Percentiles rank a stretch among this genome's conserved stretches.
These are phyloP conservation scores for Xylaria venustula DNA, from an alignment of 495 filamentous ascomycete species.

Conservation along the genomic window DNA sequence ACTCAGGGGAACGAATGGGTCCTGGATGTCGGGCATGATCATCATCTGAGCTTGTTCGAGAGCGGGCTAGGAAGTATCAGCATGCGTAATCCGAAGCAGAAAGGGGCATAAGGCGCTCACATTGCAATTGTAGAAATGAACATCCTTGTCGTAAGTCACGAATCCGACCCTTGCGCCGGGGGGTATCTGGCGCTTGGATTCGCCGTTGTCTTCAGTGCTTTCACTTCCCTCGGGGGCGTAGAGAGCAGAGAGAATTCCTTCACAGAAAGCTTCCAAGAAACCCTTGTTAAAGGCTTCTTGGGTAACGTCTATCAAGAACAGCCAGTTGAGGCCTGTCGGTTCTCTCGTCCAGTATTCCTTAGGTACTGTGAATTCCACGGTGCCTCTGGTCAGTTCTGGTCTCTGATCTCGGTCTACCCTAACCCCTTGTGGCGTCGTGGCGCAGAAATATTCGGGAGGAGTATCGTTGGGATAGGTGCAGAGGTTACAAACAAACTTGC, in stretches of 20 bases:
- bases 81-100: neutral
- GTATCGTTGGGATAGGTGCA: slow-evolving; percentile 98
- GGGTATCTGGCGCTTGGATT: slow-evolving; percentile 63
- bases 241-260: slow-evolving; percentile 79
- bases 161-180: slow-evolving; percentile 86
- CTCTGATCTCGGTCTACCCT: slow-evolving; percentile 86
- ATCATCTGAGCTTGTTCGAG: slow-evolving; percentile 95
- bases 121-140: slow-evolving; percentile 96
- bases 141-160: slow-evolving; percentile 90
- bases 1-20: slow-evolving; percentile 91
- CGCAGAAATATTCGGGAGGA: slow-evolving; percentile 85
- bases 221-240: slow-evolving; percentile 63
- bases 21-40: slow-evolving; percentile 96
- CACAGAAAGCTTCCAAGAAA: slow-evolving; percentile 87
- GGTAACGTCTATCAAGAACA: slow-evolving; percentile 91
- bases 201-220: slow-evolving; percentile 54
- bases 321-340: slow-evolving; percentile 79
- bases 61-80: slow-evolving; percentile 50
- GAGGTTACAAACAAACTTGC: slow-evolving; percentile 97
- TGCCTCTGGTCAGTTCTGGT: slow-evolving; percentile 86
- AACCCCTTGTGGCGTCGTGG: slow-evolving; percentile 81
- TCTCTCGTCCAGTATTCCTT: slow-evolving; percentile 99
- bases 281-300: slow-evolving; percentile 87
- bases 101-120: slow-evolving; percentile 43
- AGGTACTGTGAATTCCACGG: slow-evolving; percentile 92